These are phyloP conservation scores for Dillenia suffruticosa DNA, from an alignment of 164 flowering plant species.

Conservation along the genomic window DNA sequence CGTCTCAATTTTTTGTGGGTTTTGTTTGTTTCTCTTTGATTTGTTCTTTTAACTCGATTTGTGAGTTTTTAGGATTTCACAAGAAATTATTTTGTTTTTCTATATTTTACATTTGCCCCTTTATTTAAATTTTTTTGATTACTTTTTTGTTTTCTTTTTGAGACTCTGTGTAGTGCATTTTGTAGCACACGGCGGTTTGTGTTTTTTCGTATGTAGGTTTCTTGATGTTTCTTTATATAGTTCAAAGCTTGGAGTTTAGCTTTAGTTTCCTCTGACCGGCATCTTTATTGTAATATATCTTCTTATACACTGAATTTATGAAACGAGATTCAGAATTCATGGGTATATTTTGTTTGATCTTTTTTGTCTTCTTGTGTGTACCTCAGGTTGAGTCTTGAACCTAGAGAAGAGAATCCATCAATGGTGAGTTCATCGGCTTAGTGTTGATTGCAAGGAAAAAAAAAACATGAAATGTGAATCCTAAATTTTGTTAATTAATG, in stretches of 20 bases:
- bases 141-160: too few species aligned
- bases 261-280: not conserved
- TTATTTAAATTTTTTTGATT: too few species aligned
- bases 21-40: too few species aligned
- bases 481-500: not conserved
- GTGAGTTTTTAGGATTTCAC: too few species aligned
- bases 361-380: slow-evolving; percentile 17
- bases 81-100: too few species aligned
- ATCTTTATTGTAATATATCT: not conserved
- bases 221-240: not conserved
- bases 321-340: slow-evolving; percentile 16
- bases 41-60: too few species aligned
- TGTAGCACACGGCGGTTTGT: not conserved
- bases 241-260: not conserved
- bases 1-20: too few species aligned
- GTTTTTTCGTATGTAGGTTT: not conserved
- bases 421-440: slow-evolving; percentile 40
- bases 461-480: not conserved
- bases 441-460: not conserved
- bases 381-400: slow-evolving; percentile 33
- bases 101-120: too few species aligned
- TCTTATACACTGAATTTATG: not conserved
- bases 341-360: slow-evolving; percentile 17
- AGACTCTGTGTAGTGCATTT: too few species aligned
- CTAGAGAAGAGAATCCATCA: slow-evolving; percentile 22